A percentile compares a stretch with the other conserved stretches of the same genome.
phyloP scores from a whole-genome alignment of 2,329 filamentous ascomycete species.

The Ramularia collo-cygni region DNA sequence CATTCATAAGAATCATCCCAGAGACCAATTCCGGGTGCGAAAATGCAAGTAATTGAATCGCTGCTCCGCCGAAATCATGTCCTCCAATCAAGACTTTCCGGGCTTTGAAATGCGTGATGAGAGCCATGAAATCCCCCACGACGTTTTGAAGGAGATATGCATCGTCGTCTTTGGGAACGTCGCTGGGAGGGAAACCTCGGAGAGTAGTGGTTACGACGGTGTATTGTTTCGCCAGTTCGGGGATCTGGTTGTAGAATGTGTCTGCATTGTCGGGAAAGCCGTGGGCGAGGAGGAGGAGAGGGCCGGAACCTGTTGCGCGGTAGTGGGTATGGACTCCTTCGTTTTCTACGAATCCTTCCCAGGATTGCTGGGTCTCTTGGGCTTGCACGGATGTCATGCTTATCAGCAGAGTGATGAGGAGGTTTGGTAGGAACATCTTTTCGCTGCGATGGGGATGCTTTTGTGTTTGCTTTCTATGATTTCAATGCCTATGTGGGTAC shows the following conservation, averaged over 20 bases:
- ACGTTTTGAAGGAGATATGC: conserved; percentile 1
- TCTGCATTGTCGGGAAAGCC: no score
- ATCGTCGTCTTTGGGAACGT: conserved; percentile 1
- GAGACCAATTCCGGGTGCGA: conserved; percentile 1
- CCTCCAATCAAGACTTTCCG: no score
- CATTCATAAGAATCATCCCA: conserved; percentile 3
- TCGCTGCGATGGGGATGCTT: no score
- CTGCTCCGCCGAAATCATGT: no score
- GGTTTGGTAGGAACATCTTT: no score
- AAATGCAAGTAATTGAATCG: no score
- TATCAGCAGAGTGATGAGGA: no score
- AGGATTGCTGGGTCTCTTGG: no score
- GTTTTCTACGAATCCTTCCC: conserved; percentile 7
- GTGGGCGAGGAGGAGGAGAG: conserved; percentile 3
- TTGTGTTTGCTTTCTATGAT: no score
- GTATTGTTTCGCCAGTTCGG: conserved; percentile 5
- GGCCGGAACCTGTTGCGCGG: conserved; percentile 3
- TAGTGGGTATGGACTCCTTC: conserved; percentile 4
- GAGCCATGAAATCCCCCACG: conserved; percentile 1
- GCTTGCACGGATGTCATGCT: no score
- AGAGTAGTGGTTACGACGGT: conserved; percentile 3
- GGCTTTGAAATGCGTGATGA: conserved; percentile 1
- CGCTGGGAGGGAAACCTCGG: conserved; percentile 2
- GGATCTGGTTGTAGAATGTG: conserved; percentile 2
- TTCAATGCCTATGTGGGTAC: no score